Percentiles rank a stretch among this genome's conserved stretches.
phyloP scores from a whole-genome alignment of 2,329 filamentous ascomycete species.

The Xylaria arbuscula region DNA sequence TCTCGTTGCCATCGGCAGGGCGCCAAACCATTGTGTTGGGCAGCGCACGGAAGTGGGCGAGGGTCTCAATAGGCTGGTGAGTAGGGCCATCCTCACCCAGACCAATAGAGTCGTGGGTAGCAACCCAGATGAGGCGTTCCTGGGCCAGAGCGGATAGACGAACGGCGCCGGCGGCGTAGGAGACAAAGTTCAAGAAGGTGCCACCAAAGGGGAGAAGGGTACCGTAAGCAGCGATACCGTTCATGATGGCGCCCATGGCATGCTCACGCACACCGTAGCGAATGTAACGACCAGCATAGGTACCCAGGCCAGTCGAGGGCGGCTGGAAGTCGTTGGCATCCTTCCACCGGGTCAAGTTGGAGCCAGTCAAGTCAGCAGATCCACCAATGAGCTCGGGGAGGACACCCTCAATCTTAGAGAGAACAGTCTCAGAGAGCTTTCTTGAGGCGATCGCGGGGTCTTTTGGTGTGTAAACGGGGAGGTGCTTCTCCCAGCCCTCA shows the following conservation, averaged over 20 bases:
- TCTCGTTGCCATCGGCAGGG: slow-evolving; percentile 98
- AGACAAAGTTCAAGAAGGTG: slow-evolving; percentile 99
- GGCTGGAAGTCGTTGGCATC: slow-evolving; percentile 97
- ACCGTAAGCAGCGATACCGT: slow-evolving; percentile 95
- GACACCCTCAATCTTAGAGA: slow-evolving; percentile 84
- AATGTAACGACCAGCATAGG: slow-evolving; percentile 91
- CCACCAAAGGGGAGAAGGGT: slow-evolving; percentile 93
- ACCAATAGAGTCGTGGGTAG: slow-evolving; percentile 98
- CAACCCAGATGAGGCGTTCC: slow-evolving; percentile 92
- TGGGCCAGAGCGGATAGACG: slow-evolving; percentile 93
- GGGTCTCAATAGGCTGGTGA: slow-evolving; percentile 98
- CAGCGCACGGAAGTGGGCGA: slow-evolving; percentile 97
- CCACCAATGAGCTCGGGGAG: slow-evolving; percentile 94
- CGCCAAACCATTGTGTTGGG: slow-evolving; percentile 99
- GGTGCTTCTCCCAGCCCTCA: slow-evolving; percentile 93
- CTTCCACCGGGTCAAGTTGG: slow-evolving; percentile 99
- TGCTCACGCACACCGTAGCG: slow-evolving; percentile 94
- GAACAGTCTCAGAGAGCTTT: slow-evolving; percentile 95
- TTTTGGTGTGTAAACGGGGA: slow-evolving; percentile 88
- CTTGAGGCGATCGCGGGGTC: slow-evolving; percentile 90
- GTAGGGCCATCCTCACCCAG: slow-evolving; percentile 98
- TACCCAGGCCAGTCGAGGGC: slow-evolving; percentile 83
- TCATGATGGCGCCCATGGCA: slow-evolving; percentile 91
- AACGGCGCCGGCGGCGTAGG: slow-evolving; percentile 94
- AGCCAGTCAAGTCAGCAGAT: slow-evolving; percentile 96